Evolutionary conservation across 2,329 filamentous ascomycete genomes (phyloP), one percentile per base, ranked within the genome.

Genomic region (Pseudovirgaria hyperparasitica): DNA sequence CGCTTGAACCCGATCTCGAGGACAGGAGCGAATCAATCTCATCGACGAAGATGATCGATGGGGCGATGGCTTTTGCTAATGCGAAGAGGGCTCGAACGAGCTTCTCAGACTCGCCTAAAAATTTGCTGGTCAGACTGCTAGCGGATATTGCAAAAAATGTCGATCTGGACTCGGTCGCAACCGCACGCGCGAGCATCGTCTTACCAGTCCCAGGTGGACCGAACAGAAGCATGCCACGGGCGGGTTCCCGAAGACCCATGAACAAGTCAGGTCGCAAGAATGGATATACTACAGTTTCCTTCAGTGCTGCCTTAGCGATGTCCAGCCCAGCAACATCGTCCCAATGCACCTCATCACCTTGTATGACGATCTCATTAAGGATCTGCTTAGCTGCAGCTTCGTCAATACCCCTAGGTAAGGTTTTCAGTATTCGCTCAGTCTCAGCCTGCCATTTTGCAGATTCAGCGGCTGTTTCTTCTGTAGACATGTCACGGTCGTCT

Each of bases 91-190:
- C 90, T 19, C 85, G 74, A 2, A 98, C 90, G 4, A 98, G 71
- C 55, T 98, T 98, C 55, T 98, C 90, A 1, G 82, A 92, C 49
- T 98, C 90, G 23, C 90, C 90, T 7, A 96, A 68, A 53, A 87
- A 98, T 55, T 98, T 98, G 46, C 82, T 92, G 2, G 87, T 96
- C 38, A 98, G 59, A 41, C 82, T 92, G 48, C 84, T 92, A 10
- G 90, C 85, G 5, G 85, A 93, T 30, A 98, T 93, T 9, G 86
- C 92, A 57, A 98, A 96, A 56, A 96, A 98, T 0, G 92, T 92
- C 8, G 84, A 92, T 42, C 76, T 79, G 2, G 82, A 92, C 53
- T 98, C 90, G 0, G 90, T 96, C 2, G 90, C 90, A 1, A 96
- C 87, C 6, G 84, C 85, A 37, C 90, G 72, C 7, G 90, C 90